Conservation (phyloP, 2,329 filamentous ascomycete genomes). For the Fusarium sp. region DNA sequence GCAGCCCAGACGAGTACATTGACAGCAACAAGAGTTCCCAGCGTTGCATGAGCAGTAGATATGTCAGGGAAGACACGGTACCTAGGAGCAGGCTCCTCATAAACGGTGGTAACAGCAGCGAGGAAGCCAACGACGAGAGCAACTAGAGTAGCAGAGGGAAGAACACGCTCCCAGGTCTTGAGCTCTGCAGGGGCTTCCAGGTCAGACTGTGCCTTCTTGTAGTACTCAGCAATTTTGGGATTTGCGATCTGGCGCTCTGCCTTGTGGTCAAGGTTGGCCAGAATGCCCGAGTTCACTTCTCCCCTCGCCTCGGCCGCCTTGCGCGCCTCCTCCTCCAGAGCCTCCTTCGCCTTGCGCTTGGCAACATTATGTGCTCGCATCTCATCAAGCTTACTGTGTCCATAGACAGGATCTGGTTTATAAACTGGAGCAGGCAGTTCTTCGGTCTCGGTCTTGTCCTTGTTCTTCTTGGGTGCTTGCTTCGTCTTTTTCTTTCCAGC, state of each 20-base stretch:
- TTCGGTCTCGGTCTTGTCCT: conserved; percentile 34
- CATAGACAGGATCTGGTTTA: conserved; percentile 67
- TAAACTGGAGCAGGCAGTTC: conserved; percentile 36
- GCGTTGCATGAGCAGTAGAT: conserved; percentile 73
- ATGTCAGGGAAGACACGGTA: conserved; percentile 71
- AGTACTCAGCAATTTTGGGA: conserved; percentile 56
- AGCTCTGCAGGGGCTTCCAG: conserved; percentile 67
- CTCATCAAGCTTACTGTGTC: conserved; percentile 67
- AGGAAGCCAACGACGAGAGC: conserved; percentile 60
- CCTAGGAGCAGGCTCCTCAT: conserved; percentile 65
- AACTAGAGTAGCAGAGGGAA: conserved; percentile 66
- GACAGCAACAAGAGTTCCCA: conserved; percentile 70
- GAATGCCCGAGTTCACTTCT: conserved; percentile 54
- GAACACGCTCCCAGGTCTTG: conserved; percentile 64
- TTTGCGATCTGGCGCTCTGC: conserved; percentile 57
- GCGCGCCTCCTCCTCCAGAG: conserved; percentile 58
- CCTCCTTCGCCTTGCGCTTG: conserved; percentile 62
- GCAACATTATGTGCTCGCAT: conserved; percentile 68
- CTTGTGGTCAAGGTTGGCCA: conserved; percentile 56
- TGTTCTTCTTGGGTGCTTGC: conserved; percentile 40
- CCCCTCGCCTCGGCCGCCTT: conserved; percentile 59
- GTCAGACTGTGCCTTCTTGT: conserved; percentile 63
- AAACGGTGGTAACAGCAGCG: conserved; percentile 61
- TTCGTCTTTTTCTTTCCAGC: conserved; percentile 38
- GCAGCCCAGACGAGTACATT: conserved; percentile 69